These are phyloP conservation scores for Cladosporium sp. DNA, from an alignment of 2,329 filamentous ascomycete species.

Conservation along the genomic window DNA sequence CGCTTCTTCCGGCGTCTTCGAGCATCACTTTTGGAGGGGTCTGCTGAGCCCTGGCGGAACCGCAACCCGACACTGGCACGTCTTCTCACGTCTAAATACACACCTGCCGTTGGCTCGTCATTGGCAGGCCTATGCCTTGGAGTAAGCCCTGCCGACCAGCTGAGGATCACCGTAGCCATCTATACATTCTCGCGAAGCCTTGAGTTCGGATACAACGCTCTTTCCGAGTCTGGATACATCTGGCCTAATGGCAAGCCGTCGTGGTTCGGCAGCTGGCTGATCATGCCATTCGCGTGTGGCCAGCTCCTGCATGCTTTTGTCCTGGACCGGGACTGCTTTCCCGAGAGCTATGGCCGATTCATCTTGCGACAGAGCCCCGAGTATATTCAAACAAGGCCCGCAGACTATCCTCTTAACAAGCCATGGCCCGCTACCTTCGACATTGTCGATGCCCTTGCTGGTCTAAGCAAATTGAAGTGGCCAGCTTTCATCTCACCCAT, in stretches of 20 bases:
- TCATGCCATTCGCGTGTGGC: slow-evolving; percentile 45
- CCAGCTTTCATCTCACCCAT: slow-evolving; percentile 84
- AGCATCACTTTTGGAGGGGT: slow-evolving; percentile 65
- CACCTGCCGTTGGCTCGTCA: slow-evolving; percentile 85
- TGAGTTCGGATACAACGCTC: slow-evolving; percentile 79
- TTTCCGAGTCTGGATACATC: slow-evolving; percentile 63
- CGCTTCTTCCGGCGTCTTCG: slow-evolving; percentile 81
- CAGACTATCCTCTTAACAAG: slow-evolving; percentile 58
- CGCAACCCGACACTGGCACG: slow-evolving; percentile 73
- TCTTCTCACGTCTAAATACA: slow-evolving; percentile 73
- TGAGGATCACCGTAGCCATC: slow-evolving; percentile 75
- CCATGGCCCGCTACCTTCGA: slow-evolving; percentile 70
- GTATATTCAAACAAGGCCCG: slow-evolving; percentile 70
- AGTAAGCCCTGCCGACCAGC: slow-evolving; percentile 62
- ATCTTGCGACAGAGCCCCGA: slow-evolving; percentile 65
- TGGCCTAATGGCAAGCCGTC: slow-evolving; percentile 47
- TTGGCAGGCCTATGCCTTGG: slow-evolving; percentile 78
- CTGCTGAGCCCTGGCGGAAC: slow-evolving; percentile 70
- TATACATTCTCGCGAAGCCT: slow-evolving; percentile 74
- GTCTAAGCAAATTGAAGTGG: slow-evolving; percentile 78
- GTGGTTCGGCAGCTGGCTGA: slow-evolving; percentile 49
- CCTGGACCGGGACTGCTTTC: slow-evolving; percentile 48
- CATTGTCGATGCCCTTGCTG: slow-evolving; percentile 72
- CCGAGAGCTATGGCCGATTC: slow-evolving; percentile 55
- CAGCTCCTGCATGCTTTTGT: slow-evolving; percentile 47